Evolutionary conservation across 1,139 yeast genomes (phyloP).

Genomic region (Sugiyamaella castrensis): DNA sequence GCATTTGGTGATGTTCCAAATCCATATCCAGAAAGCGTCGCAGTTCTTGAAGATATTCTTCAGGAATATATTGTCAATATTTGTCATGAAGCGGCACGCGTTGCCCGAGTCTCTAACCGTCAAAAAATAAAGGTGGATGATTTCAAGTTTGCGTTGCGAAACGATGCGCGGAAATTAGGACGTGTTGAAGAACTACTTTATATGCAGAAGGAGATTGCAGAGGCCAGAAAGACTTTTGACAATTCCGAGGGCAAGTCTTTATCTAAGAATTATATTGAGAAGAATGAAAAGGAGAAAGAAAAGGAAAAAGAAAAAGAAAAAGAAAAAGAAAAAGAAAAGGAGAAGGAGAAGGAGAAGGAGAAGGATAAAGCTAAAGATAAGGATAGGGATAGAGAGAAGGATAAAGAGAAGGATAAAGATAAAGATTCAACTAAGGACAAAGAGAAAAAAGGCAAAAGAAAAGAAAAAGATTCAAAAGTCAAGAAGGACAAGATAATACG

Average conservation of each 20-base stretch:
- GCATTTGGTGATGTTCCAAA: constrained; percentile 85
- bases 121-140: constrained; percentile 82
- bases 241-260: constrained; percentile 53
- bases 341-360: constrained; percentile 17
- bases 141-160: constrained; percentile 76
- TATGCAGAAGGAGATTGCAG: constrained; percentile 70
- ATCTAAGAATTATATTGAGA: constrained; percentile 39
- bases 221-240: constrained; percentile 81
- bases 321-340: constrained; percentile 11
- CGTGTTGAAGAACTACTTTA: constrained; percentile 76
- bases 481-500: neutral
- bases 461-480: neutral
- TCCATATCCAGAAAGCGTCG: constrained; percentile 74
- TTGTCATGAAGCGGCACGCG: constrained; percentile 56
- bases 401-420: constrained; percentile 14
- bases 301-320: constrained; percentile 12
- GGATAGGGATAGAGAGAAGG: neutral
- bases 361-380: neutral
- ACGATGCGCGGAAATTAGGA: constrained; percentile 80
- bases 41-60: constrained; percentile 78
- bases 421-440: neutral
- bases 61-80: constrained; percentile 72
- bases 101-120: constrained; percentile 54
- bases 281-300: constrained; percentile 30
- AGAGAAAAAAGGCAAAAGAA: neutral